Conservation (phyloP, 2,329 filamentous ascomycete genomes). For the Cercospora sp. region DNA sequence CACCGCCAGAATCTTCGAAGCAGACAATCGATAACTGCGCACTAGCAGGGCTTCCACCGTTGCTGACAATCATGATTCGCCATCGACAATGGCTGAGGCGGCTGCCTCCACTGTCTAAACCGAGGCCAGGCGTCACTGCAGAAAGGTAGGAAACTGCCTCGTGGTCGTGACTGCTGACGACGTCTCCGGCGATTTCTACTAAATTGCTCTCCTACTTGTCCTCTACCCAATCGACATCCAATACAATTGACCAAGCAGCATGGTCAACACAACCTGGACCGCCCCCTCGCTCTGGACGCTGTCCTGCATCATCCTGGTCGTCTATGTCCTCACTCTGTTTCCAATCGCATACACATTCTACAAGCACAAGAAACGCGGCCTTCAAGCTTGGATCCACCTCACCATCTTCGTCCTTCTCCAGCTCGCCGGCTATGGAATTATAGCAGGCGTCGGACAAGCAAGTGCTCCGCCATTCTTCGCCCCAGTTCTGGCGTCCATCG, state of each 20-base stretch:
- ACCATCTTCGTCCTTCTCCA: conserved; percentile 9
- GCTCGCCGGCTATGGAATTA: conserved; percentile 13
- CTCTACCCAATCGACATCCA: neutral
- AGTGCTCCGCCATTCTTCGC: conserved; percentile 11
- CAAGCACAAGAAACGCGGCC: conserved; percentile 5
- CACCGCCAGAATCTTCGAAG: conserved; percentile 1
- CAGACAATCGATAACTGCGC: neutral
- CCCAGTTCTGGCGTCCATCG: conserved; percentile 7
- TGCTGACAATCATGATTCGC: neutral
- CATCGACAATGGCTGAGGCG: neutral
- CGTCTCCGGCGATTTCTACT: neutral
- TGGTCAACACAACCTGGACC: conserved; percentile 7
- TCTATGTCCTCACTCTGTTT: conserved; percentile 10
- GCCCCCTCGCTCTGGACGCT: conserved; percentile 4
- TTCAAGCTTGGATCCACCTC: conserved; percentile 9
- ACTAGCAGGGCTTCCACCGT: neutral
- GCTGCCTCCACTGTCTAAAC: neutral
- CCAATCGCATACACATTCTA: conserved; percentile 14
- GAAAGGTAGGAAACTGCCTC: neutral
- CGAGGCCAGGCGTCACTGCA: neutral
- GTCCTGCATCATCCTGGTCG: conserved; percentile 1
- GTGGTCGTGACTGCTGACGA: neutral
- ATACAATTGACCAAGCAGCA: neutral
- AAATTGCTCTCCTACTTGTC: neutral
- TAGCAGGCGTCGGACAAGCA: conserved; percentile 11